Evolutionary conservation across 257 asterid species (phyloP).

Genomic region (Solanum raphanifolium): DNA sequence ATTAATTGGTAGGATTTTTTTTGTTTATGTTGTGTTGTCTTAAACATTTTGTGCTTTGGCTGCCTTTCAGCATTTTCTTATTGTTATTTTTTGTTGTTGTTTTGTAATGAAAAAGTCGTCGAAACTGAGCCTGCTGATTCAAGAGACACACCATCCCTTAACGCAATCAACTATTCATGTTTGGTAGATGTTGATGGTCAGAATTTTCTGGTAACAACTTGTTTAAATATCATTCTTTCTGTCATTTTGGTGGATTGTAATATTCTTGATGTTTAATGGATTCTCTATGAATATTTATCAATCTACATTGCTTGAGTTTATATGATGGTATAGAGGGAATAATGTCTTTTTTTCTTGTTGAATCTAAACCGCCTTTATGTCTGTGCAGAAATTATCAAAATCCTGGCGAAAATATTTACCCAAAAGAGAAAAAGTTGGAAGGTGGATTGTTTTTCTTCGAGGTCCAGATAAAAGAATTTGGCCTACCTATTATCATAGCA

Average conservation of each 20-base stretch:
- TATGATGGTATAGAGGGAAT: background rate
- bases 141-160: background rate
- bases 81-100: no score
- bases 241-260: no score
- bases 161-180: background rate
- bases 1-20: no score
- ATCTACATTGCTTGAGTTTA: no score
- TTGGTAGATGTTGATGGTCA: background rate
- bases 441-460: background rate
- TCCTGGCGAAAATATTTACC: background rate
- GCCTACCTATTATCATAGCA: background rate
- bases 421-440: background rate
- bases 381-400: slow-evolving; percentile 1
- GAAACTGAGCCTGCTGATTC: slow-evolving; percentile 3
- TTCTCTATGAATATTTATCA: no score
- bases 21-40: no score
- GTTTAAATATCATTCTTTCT: no score
- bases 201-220: no score
- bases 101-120: no score
- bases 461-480: background rate
- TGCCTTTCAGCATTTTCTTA: no score
- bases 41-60: no score
- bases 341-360: background rate
- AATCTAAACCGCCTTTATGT: background rate
- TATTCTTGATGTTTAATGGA: no score